These are phyloP conservation scores for Colletotrichum australisinense DNA, from an alignment of 2,329 filamentous ascomycete genomes.

Conservation along the genomic window DNA sequence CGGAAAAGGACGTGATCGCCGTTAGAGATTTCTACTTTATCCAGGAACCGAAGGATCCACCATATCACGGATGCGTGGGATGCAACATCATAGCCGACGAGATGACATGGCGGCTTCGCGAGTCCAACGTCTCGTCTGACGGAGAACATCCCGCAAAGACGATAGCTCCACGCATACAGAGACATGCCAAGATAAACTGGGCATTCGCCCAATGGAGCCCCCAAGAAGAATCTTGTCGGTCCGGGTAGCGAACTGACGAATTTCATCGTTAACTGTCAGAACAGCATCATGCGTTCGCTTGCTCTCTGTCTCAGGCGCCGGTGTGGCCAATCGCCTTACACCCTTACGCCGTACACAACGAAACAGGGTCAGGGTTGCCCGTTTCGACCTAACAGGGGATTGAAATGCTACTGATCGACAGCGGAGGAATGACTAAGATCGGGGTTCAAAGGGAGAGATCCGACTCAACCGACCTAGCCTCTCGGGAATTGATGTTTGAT, in stretches of 20 bases:
- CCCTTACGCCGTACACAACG: not conserved
- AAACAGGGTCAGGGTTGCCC: not conserved
- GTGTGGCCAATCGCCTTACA: not conserved
- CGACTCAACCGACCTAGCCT: not conserved
- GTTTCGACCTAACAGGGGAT: not conserved
- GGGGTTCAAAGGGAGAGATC: not conserved
- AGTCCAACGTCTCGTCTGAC: not conserved
- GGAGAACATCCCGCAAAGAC: not conserved
- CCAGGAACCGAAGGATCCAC: not conserved
- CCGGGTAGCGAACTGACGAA: not conserved
- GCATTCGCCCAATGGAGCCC: no score
- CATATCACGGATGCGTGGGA: not conserved
- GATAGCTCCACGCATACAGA: not conserved
- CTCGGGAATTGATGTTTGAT: not conserved
- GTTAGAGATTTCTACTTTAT: not conserved
- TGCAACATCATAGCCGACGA: not conserved
- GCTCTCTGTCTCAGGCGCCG: not conserved
- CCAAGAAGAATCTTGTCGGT: not conserved
- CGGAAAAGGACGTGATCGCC: slow-evolving; percentile 6
- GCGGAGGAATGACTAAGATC: not conserved
- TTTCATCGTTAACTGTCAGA: slow-evolving; percentile 5
- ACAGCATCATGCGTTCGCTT: slow-evolving; percentile 1
- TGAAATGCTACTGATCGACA: not conserved
- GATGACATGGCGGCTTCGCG: not conserved
- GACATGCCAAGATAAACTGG: not conserved